Evolutionary conservation across 1,284 basidiomycete species (phyloP).

Genomic region (Moesziomyces sp.): DNA sequence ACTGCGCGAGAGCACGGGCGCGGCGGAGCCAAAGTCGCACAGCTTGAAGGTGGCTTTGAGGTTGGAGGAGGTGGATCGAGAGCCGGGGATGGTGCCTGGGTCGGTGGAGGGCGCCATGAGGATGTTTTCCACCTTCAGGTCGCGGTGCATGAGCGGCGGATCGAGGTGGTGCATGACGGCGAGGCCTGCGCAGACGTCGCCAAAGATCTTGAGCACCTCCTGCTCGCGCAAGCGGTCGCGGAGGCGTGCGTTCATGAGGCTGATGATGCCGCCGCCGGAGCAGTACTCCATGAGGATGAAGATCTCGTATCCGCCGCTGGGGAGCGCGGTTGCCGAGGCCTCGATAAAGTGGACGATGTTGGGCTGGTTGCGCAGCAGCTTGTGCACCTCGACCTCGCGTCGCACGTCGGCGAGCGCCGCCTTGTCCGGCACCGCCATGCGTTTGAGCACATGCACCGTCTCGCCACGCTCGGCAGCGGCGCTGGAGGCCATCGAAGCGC

Average conservation of each 20-base stretch:
- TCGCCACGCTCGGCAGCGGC: conserved; percentile 65
- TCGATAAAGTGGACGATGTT: conserved; percentile 94
- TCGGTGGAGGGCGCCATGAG: conserved; percentile 72
- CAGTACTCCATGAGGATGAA: conserved; percentile 99
- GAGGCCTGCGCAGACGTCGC: conserved; percentile 62
- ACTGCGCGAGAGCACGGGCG: conserved; percentile 69
- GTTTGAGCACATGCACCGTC: conserved; percentile 93
- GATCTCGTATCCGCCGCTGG: conserved; percentile 85
- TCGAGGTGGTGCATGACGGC: conserved; percentile 86
- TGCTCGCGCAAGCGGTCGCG: conserved; percentile 91
- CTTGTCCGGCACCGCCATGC: conserved; percentile 92
- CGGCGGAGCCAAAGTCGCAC: conserved; percentile 97
- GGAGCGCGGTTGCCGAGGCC: conserved; percentile 72
- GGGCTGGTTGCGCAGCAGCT: conserved; percentile 85
- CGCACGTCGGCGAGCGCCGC: conserved; percentile 91
- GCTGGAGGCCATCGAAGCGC: conserved; percentile 31
- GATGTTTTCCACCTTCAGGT: conserved; percentile 96
- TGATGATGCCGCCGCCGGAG: conserved; percentile 91
- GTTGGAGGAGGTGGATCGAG: conserved; percentile 71
- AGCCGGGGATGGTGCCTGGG: conserved; percentile 42
- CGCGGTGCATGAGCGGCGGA: conserved; percentile 90
- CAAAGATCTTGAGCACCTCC: conserved; percentile 96
- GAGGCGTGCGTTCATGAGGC: conserved; percentile 97
- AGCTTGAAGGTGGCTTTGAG: conserved; percentile 79
- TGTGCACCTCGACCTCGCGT: conserved; percentile 98